phyloP scores from a whole-genome alignment of 228 moss, liverwort and hornwort species.

The Sphagnum magellanicum region DNA sequence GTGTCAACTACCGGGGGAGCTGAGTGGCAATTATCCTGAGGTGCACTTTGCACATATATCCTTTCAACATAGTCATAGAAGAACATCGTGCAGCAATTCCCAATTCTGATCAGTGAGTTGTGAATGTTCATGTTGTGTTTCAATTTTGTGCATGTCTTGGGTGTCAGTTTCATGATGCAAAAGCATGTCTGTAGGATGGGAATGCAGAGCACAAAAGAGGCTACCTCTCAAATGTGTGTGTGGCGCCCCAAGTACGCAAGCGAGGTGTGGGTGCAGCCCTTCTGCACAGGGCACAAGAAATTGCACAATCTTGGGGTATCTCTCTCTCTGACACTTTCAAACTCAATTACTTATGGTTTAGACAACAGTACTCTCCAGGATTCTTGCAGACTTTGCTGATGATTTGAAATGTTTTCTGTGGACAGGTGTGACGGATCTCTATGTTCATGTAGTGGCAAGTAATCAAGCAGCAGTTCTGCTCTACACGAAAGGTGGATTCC shows the following conservation, averaged over 20 bases:
- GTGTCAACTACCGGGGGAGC: constrained; percentile 36
- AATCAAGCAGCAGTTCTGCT: constrained; percentile 72
- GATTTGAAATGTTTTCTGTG: neutral
- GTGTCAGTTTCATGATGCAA: too few species aligned
- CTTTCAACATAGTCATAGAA: too few species aligned
- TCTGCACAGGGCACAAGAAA: constrained; percentile 49
- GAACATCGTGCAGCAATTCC: too few species aligned
- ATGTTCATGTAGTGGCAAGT: constrained; percentile 83
- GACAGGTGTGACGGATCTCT: constrained; percentile 75
- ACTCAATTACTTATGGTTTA: neutral
- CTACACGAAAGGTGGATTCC: constrained; percentile 65
- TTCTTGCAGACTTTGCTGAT: neutral
- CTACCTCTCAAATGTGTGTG: constrained; percentile 95
- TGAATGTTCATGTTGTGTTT: too few species aligned
- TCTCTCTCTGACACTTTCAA: neutral
- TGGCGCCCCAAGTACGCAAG: constrained; percentile 78
- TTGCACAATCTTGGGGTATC: constrained; percentile 79
- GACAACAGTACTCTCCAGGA: too few species aligned
- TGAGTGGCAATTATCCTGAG: constrained; percentile 37
- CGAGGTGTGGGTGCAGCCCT: constrained; percentile 74
- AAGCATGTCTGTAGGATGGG: constrained; percentile 29
- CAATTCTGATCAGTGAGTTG: too few species aligned
- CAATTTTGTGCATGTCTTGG: neutral
- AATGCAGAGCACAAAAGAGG: constrained; percentile 62
- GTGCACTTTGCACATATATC: constrained; percentile 22